These are phyloP conservation scores for Lepidium didymum DNA, from an alignment of 345 rosid species.

Conservation along the genomic window DNA sequence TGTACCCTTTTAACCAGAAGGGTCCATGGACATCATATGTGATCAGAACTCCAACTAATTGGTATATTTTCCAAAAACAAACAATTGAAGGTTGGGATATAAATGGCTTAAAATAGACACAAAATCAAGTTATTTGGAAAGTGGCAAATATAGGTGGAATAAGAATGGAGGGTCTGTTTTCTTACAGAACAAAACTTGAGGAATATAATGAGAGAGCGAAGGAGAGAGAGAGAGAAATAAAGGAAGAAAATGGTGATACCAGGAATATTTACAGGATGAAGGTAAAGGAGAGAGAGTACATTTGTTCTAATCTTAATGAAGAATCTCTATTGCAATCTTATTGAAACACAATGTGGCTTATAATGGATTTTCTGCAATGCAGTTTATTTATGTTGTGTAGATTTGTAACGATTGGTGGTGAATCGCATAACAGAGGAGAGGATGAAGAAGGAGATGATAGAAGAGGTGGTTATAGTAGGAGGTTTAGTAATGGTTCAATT, in stretches of 20 bases:
- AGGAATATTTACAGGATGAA: conserved; percentile 15
- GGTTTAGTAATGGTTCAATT: conserved; percentile 64
- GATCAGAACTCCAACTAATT: not conserved
- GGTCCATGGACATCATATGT: not conserved
- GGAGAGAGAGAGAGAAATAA: not conserved
- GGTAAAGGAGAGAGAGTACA: not conserved
- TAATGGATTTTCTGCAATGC: not conserved
- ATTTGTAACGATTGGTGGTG: conserved; percentile 1
- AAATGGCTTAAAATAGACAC: conserved; percentile 21
- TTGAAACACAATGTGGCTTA: not conserved
- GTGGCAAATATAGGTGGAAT: conserved; percentile 22
- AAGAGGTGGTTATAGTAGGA: conserved; percentile 47
- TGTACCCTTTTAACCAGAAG: not conserved
- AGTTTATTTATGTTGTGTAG: not conserved
- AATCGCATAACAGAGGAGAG: not conserved
- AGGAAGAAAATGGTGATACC: conserved; percentile 12
- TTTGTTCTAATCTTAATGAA: not conserved
- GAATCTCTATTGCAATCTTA: not conserved
- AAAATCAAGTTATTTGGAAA: not conserved
- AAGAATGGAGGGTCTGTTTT: conserved; percentile 22
- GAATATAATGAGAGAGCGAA: conserved; percentile 14
- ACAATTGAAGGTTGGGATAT: conserved; percentile 15
- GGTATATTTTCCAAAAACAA: not conserved
- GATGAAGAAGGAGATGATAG: conserved; percentile 39
- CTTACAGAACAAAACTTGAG: not conserved